phyloP scores from a whole-genome alignment of 2,329 filamentous ascomycete species.

The Hymenoscyphus occultus region DNA sequence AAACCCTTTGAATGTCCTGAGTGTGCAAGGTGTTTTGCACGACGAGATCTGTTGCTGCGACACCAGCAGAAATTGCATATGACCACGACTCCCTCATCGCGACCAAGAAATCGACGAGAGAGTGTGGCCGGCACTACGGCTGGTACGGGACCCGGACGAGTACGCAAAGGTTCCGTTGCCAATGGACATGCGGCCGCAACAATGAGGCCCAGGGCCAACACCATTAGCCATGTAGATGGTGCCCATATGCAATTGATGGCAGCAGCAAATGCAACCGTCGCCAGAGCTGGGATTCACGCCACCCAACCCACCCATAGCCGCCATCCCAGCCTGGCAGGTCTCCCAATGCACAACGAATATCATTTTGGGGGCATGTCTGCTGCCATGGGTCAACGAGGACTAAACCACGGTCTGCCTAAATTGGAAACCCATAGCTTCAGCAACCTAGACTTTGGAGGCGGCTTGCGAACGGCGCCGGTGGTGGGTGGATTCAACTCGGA shows the following conservation, averaged over 20 bases:
- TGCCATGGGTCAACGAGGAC: constrained; percentile 62
- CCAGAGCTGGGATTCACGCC: constrained; percentile 48
- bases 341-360: constrained; percentile 60
- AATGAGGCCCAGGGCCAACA: constrained; percentile 90
- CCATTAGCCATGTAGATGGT: constrained; percentile 88
- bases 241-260: constrained; percentile 70
- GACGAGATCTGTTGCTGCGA: constrained; percentile 83
- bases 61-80: constrained; percentile 99
- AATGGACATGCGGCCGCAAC: constrained; percentile 50
- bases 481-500: constrained; percentile 62
- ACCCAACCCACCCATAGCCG: constrained; percentile 60
- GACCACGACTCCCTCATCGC: constrained; percentile 81
- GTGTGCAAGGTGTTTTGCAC: constrained; percentile 90
- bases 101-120: constrained; percentile 84
- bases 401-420: constrained; percentile 70
- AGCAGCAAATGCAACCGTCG: constrained; percentile 50
- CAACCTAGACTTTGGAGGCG: constrained; percentile 60
- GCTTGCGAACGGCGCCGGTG: constrained; percentile 75
- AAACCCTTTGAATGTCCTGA: constrained; percentile 98
- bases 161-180: constrained; percentile 89
- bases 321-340: constrained; percentile 70
- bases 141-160: constrained; percentile 61
- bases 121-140: constrained; percentile 73
- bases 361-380: constrained; percentile 72
- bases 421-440: constrained; percentile 74